These are phyloP conservation scores for Psilocybe azurescens DNA, from an alignment of 768 basidiomycete genomes.

Conservation along the genomic window DNA sequence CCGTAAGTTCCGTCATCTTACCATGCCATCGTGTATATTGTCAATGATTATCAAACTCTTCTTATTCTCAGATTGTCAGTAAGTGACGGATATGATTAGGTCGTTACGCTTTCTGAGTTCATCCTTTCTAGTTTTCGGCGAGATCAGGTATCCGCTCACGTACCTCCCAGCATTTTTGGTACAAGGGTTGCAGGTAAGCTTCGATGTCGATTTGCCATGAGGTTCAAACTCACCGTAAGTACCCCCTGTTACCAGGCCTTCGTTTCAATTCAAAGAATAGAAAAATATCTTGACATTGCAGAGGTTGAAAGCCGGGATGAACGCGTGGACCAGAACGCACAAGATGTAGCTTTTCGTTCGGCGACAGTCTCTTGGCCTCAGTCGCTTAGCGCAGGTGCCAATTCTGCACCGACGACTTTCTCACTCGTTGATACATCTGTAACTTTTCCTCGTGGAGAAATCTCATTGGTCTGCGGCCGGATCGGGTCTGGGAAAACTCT, in stretches of 20 bases:
- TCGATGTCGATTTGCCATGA: not conserved
- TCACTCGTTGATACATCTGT: conserved; percentile 75
- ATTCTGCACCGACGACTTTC: conserved; percentile 82
- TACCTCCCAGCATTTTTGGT: conserved; percentile 91
- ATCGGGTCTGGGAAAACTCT: conserved; percentile 90
- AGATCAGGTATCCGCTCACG: conserved; percentile 87
- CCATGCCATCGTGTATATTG: too few relatives aligned
- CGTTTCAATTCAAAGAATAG: conserved; percentile 90
- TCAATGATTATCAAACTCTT: not conserved
- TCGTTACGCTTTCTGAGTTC: not conserved
- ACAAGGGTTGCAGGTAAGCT: conserved; percentile 75
- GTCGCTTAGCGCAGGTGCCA: conserved; percentile 53
- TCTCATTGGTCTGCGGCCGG: conserved; percentile 88
- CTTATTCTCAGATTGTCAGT: conserved; percentile 14
- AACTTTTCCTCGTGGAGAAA: conserved; percentile 76
- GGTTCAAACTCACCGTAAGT: not conserved
- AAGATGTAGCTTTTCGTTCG: conserved; percentile 72
- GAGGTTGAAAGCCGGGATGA: conserved; percentile 60
- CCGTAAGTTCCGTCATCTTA: conserved; percentile 34
- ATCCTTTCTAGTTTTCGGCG: conserved; percentile 66
- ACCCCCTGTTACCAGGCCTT: conserved; percentile 50
- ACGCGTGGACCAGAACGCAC: conserved; percentile 48
- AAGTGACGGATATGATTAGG: not conserved
- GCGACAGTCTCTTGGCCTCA: conserved; percentile 93
- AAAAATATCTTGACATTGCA: conserved; percentile 79